These are phyloP conservation scores for Fusarium torreyae DNA, from an alignment of 2,329 filamentous ascomycete species.

Conservation along the genomic window DNA sequence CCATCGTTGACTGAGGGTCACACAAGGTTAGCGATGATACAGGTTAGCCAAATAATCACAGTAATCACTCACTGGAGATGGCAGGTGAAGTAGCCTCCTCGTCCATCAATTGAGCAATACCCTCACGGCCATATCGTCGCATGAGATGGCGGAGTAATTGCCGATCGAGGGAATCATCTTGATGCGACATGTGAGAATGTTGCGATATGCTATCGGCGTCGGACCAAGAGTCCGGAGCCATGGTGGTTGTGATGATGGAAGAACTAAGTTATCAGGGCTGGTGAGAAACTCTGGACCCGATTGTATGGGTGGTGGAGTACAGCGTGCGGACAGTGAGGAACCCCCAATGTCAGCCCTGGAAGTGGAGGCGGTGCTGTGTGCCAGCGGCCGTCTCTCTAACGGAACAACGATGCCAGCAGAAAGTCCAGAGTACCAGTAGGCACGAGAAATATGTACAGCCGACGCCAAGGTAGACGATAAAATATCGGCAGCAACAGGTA, in stretches of 20 bases:
- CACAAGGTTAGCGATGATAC: constrained; percentile 19
- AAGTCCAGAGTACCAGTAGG: not conserved
- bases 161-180: constrained; percentile 52
- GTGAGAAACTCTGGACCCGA: constrained; percentile 26
- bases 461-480: constrained; percentile 9
- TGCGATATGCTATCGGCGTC: constrained; percentile 52
- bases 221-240: constrained; percentile 53
- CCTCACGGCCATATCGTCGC: constrained; percentile 54
- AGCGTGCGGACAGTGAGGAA: constrained; percentile 20
- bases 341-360: constrained; percentile 46
- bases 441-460: not conserved
- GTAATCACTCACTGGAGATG: constrained; percentile 50
- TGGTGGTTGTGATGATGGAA: constrained; percentile 40
- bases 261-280: constrained; percentile 27
- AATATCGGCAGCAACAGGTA: constrained; percentile 20
- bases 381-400: constrained; percentile 12
- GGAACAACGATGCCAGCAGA: constrained; percentile 20
- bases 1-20: constrained; percentile 50
- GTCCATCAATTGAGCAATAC: constrained; percentile 53
- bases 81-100: constrained; percentile 51
- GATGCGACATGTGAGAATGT: constrained; percentile 47
- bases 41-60: not conserved
- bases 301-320: constrained; percentile 42
- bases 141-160: constrained; percentile 56
- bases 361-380: constrained; percentile 22